Base-by-base conservation (phyloP, 2,329 filamentous ascomycete genomes). In the Colletotrichum tamarilloi region DNA sequence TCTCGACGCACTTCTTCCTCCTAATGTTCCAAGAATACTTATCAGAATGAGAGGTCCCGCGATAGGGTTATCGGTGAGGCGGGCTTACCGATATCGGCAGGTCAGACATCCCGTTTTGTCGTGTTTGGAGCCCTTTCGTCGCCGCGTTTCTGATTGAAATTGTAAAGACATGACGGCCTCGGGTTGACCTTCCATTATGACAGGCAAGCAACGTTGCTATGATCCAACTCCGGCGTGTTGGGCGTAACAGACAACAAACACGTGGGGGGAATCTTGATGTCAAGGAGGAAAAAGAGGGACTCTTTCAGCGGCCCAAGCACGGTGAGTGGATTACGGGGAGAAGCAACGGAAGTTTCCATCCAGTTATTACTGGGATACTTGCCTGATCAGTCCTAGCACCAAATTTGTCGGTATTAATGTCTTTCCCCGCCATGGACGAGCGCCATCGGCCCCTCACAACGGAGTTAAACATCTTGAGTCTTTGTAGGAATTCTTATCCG, bases 21-120 rank as follows among this genome's bases (percentile, higher is more conserved):
- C 74, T 76, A 16, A 42, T 8, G 6, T 22, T 35, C 24, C 38
- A 19, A 26, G 26, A 4, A 60, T 11, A 56, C 28, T 32, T 35
- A 52, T 73, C 56, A 73, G 71, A 62, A 70, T 22, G 49, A 32
- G 42, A 38, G 38, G 11, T 12, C 24, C 42, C 19, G 42, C 8
- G 32, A 14, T 5, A 35, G 32, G 8, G 19, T 28, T 22, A 26
- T 5, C 22, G 16, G 16, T n/a, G 14, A 19, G 24, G 9, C 2
- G 5, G 3, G 22, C 73, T 58, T 65, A 76, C 74, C 74, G 65
- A 64, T 75, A 75, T 62, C 74, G 74, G 66, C 74, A 76, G 7
- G 74, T 76, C 35, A 76, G 30, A 28, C 74, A 76, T 8, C 74
- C 74, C 8, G 69, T 75, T 57, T 69, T 75, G 32, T 76, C 74